Conservation (phyloP, 345 rosid genomes). For the Psidium guajava region DNA sequence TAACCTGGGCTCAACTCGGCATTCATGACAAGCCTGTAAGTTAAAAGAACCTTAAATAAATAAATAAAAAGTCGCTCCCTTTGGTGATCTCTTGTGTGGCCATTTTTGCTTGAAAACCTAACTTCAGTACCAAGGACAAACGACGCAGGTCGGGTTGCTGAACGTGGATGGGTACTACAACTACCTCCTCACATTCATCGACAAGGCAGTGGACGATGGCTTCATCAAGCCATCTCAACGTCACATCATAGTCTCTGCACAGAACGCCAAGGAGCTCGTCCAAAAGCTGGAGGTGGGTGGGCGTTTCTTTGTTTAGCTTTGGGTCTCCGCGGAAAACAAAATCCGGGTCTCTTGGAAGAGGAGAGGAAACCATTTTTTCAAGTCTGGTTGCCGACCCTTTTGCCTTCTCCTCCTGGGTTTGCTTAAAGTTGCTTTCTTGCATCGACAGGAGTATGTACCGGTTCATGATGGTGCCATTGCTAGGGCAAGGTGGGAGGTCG, state of each 20-base stretch:
- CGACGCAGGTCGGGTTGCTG: slow-evolving; percentile 78
- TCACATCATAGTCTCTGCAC: slow-evolving; percentile 82
- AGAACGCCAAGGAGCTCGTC: slow-evolving; percentile 77
- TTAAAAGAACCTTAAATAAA: background rate
- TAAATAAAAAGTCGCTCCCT: background rate
- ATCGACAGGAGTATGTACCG: slow-evolving; percentile 65
- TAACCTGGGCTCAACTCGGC: slow-evolving; percentile 94
- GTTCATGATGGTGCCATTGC: slow-evolving; percentile 69
- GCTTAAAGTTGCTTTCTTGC: background rate
- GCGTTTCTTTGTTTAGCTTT: background rate
- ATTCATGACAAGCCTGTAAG: slow-evolving; percentile 95
- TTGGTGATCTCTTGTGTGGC: background rate
- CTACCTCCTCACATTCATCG: slow-evolving; percentile 68
- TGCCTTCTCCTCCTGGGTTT: background rate
- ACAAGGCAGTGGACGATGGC: slow-evolving; percentile 98
- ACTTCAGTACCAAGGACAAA: background rate
- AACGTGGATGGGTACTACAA: slow-evolving; percentile 94
- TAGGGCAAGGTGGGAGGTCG: slow-evolving; percentile 73
- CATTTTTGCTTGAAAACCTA: background rate
- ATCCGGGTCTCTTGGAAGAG: background rate
- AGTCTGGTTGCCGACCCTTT: background rate
- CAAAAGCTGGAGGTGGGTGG: slow-evolving; percentile 77
- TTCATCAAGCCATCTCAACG: slow-evolving; percentile 84
- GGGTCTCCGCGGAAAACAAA: background rate
- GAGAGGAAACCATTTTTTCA: background rate